Base-by-base conservation (phyloP, 768 basidiomycete species). In the Boletus vermiculosoides region DNA sequence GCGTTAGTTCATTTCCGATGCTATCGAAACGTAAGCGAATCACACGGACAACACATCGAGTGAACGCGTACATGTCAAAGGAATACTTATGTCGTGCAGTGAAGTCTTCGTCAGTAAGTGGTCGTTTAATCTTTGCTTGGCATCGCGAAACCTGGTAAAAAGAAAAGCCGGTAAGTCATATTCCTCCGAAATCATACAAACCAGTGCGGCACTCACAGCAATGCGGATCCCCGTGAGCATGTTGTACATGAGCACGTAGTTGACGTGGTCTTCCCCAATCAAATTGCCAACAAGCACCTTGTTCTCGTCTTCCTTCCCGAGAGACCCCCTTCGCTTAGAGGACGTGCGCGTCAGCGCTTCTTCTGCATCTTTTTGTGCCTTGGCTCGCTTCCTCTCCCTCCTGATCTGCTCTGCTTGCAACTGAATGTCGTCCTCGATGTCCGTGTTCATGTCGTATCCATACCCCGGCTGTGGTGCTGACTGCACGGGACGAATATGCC, bases 171-270 rank as follows among this genome's bases (percentile, higher is more conserved):
- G 50, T 71, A 51, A 58, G 56, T 18, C 30, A 41, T 15, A 13
- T 37, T 5, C 12, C 34, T 31, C 22, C 37, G 10, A 41, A 25
- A 36, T 1, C 4, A 23, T 11, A 20, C 2, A 23, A 28, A 25
- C 20, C 15, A 44, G 10, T 6, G 15, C 2, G 18, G 23, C 13
- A 79, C 89, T 68, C 65, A 93, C 95, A 30, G 88, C 95, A 63
- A 94, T 94, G 41, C 97, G 84, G 59, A 99, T 99, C 5, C 97
- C 97, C 5, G 97, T 99, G 66, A 99, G 80, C 97, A 99, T 99
- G 77, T 99, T 98, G 77, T 98, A 99, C 97, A 98, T 98, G 67
- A 99, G 77, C 56, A 98, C 92, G 64, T 98, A 99, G 77, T 99
- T 99, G 72, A 90, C 95, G 74, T 99, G 97, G 66, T 86, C 96